Conservation (phyloP, 441 rosid species). For the Mallotus japonicus region DNA sequence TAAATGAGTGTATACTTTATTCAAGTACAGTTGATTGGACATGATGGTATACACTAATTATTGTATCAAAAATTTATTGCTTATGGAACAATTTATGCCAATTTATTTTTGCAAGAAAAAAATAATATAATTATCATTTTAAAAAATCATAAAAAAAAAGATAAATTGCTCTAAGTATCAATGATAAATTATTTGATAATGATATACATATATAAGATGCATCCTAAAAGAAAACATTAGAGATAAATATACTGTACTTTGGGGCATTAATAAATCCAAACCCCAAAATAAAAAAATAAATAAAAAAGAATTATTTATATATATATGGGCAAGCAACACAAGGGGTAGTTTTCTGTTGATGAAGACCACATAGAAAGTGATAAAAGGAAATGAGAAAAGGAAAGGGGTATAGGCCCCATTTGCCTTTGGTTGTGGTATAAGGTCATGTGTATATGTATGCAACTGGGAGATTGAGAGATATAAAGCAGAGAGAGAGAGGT, state of each 20-base stretch:
- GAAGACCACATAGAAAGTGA: slow-evolving; percentile 33
- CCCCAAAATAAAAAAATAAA: slow-evolving; percentile 3
- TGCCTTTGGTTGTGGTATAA: slow-evolving; percentile 43
- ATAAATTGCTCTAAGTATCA: too few species aligned
- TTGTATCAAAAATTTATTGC: too few species aligned
- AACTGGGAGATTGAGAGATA: slow-evolving; percentile 16
- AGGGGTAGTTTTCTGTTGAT: slow-evolving; percentile 34
- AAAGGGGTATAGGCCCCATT: slow-evolving; percentile 29
- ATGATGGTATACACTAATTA: too few species aligned
- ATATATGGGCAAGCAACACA: slow-evolving; percentile 19
- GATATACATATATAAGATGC: neutral
- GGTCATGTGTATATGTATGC: slow-evolving; percentile 41
- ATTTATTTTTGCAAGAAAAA: too few species aligned
- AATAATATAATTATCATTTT: too few species aligned
- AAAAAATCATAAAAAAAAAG: too few species aligned
- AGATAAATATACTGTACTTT: slow-evolving; percentile 7
- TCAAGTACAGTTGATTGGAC: too few species aligned
- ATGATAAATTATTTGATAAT: neutral
- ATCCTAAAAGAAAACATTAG: slow-evolving; percentile 3
- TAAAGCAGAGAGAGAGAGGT: slow-evolving; percentile 9
- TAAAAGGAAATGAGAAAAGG: slow-evolving; percentile 21
- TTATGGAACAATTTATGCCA: too few species aligned
- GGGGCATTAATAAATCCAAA: slow-evolving; percentile 18
- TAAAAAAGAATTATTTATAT: slow-evolving; percentile 2
- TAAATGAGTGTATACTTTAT: too few species aligned